Evolutionary conservation across 192 early-diverging fungal genomes (phyloP).

Genomic region (Entomortierella parvispora): DNA sequence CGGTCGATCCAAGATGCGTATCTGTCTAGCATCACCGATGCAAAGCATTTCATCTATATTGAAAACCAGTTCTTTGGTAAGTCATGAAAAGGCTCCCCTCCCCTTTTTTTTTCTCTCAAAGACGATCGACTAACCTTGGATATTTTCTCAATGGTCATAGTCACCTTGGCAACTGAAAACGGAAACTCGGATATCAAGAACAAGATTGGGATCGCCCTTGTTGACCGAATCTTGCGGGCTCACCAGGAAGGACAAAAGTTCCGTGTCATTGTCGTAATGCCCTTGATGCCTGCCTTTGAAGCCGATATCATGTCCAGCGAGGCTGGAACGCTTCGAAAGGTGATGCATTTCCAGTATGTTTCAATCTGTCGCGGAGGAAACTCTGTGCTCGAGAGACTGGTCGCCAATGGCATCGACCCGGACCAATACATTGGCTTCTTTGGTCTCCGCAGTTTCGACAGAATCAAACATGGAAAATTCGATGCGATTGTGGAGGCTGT

Average conservation of each 20-base stretch:
- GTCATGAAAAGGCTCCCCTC: conserved; percentile 9
- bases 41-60: conserved; percentile 93
- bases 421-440: conserved; percentile 81
- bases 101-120: background rate
- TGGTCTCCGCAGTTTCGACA: conserved; percentile 81
- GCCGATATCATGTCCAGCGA: conserved; percentile 82
- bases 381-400: conserved; percentile 70
- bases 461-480: conserved; percentile 64
- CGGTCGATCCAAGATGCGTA: conserved; percentile 88
- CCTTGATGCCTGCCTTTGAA: conserved; percentile 89
- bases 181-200: conserved; percentile 75
- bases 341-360: conserved; percentile 86
- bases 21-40: conserved; percentile 72
- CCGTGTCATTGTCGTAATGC: conserved; percentile 85
- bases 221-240: conserved; percentile 80
- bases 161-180: conserved; percentile 59
- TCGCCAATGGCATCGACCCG: conserved; percentile 64
- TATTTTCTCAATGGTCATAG: conserved; percentile 11
- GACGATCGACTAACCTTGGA: no score
- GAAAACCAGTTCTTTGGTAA: conserved; percentile 95
- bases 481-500: conserved; percentile 49
- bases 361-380: conserved; percentile 83
- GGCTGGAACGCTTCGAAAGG: conserved; percentile 74
- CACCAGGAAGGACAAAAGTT: conserved; percentile 74
- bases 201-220: conserved; percentile 81